Base-by-base conservation (phyloP, 2,329 filamentous ascomycete species). In the Fusarium pseudocircinatum region DNA sequence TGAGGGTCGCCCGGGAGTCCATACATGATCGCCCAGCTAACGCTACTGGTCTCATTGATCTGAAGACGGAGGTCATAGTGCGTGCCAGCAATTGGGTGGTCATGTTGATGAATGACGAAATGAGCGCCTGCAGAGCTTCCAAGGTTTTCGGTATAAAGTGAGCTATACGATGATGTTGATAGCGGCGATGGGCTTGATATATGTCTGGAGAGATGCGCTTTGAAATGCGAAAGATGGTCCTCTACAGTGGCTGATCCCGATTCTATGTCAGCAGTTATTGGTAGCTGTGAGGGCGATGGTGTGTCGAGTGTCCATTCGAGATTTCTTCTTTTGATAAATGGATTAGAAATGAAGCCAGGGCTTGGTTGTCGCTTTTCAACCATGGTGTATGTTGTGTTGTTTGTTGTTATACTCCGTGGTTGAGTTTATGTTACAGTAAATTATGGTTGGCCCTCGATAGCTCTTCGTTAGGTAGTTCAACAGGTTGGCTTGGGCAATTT, bases 71-170 rank as follows among this genome's bases (percentile, higher is more conserved):
- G 84, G 79, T 94, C 92, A 82, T 94, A 93, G 78, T 92, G 90
- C 2, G 86, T 86, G 30, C 92, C 91, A 15, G 92, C 90, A 47
- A 92, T 79, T 4, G 92, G 92, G 78, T 94, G 92, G 77, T 93
- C 91, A 78, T 94, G 91, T 77, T 94, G 91, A 79, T 94, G 91
- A 42, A 94, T 86, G 58, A 94, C 88, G 77, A 93, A 94, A 78
- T 91, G 89, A 14, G 84, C 82, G 24, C 85, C 85, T 22, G 62
- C 47, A 7, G 66, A 44, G 49, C 63, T 81, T 24, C 79, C 80
- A 4, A 73, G 75, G 52, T 81, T 81, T n/a, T 60, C 56, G 9
- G 75, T 69, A 62, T 85, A 87, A 13, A 87, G 80, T 14, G 75
- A 67, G 7, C 75, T 69, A 73, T 84, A 86, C 7, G 60, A 63